Percentiles rank a stretch among this genome's conserved stretches.
Conservation (phyloP, 306 rosid species). For the Pterocarpus santalinus region DNA sequence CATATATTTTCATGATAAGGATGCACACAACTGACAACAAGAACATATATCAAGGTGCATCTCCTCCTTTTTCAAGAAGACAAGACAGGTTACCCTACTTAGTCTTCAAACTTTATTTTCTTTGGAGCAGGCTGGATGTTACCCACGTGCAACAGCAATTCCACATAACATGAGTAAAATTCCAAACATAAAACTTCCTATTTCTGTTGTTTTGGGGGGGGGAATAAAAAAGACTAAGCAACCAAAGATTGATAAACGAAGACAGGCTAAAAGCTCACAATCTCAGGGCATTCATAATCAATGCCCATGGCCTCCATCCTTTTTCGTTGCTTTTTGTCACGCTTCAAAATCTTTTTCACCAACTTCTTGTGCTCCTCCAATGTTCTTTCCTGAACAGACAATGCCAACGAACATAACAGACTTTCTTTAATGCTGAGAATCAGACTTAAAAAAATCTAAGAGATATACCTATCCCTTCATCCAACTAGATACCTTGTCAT, state of each 20-base stretch:
- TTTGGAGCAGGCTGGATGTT: slow-evolving; percentile 73
- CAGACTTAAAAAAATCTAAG: neutral
- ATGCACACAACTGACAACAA: neutral
- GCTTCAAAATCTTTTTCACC: slow-evolving; percentile 69
- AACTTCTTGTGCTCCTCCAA: slow-evolving; percentile 71
- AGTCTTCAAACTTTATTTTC: slow-evolving; percentile 77
- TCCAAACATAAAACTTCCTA: neutral
- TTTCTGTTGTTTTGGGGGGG: too few relatives aligned
- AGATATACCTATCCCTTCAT: neutral
- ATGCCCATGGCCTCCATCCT: slow-evolving; percentile 84
- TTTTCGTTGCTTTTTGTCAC: slow-evolving; percentile 63
- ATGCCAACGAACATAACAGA: neutral
- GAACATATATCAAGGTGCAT: neutral
- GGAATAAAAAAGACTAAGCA: neutral
- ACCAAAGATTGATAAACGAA: neutral
- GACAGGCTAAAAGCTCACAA: slow-evolving; percentile 59
- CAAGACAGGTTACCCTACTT: slow-evolving; percentile 14
- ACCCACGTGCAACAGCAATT: slow-evolving; percentile 65
- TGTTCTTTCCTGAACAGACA: slow-evolving; percentile 75
- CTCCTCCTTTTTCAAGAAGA: too few relatives aligned
- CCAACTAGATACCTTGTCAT: too few relatives aligned
- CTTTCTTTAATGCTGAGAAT: neutral
- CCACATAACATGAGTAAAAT: slow-evolving; percentile 1
- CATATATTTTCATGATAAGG: neutral
- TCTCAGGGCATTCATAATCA: slow-evolving; percentile 85